Base-by-base conservation (phyloP, 139 green algal species). In the Asterochloris erici region DNA sequence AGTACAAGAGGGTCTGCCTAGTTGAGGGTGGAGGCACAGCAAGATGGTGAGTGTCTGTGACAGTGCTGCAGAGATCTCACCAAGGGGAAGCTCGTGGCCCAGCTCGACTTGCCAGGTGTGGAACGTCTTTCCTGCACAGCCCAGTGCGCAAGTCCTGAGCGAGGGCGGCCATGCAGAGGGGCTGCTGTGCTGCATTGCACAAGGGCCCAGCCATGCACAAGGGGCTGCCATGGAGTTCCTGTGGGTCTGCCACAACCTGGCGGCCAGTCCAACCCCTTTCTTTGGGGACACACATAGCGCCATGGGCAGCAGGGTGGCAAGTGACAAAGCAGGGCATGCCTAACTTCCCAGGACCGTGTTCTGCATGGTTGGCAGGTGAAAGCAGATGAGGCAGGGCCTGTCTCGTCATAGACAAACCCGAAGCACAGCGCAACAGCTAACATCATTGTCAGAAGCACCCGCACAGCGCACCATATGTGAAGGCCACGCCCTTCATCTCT, bases 71-170 rank as follows among this genome's bases (percentile, higher is more conserved):
- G 73, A 28, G 11, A 28, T 54, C 23, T 16, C 26, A 93, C 92
- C 92, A 12, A 93, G 83, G 0, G 93, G 93, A 78, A 96, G 82
- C 9, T 80, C 24, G 77, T 96, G 88, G 9, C 90, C 91, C 10
- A 88, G 63, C 84, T 96, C 92, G 69, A 94, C 86, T 87, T 96
- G 92, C 86, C 90, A 95, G 28, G 86, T 89, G 84, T 95, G 91
- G 83, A 88, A 94, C 1, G 89, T 92, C 82, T 95, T 95, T 71
- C 38, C 38, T 54, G 38, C 38, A 54, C 38, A 54, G 2, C 38
- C 2, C 38, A 54, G 38, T 54, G 38, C 6, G 38, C 38, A 54
- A 54, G 38, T 88, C 87, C 77, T 92, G 92, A 12, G 88, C 89
- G 70, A 70, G 24, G n/a, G 66, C 47, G 14, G 82, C 76, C 63